A percentile compares a stretch with the other conserved stretches of the same genome.
These are phyloP conservation scores for Chalara sp. DNA, from an alignment of 2,329 filamentous ascomycete genomes.

Conservation along the genomic window DNA sequence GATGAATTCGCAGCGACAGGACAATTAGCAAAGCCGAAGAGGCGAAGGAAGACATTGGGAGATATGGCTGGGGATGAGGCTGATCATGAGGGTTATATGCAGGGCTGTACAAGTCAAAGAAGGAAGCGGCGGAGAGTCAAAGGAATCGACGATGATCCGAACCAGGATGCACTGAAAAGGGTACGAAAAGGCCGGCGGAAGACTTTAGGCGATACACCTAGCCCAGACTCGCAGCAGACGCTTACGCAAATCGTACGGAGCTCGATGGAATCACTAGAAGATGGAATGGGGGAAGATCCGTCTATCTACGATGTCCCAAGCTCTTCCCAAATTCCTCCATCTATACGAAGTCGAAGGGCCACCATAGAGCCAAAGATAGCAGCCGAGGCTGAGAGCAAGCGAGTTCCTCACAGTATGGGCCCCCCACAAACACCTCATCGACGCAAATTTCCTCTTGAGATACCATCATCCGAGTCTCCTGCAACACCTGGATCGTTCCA, in stretches of 20 bases:
- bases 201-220: constrained; percentile 14
- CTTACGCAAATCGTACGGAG: constrained; percentile 24
- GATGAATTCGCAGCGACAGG: neutral
- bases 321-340: constrained; percentile 13
- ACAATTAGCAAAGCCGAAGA: neutral
- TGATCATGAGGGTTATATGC: constrained; percentile 6
- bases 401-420: constrained; percentile 9
- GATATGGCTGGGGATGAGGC: constrained; percentile 1
- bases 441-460: constrained; percentile 14
- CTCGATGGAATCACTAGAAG: constrained; percentile 2
- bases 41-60: neutral
- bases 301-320: constrained; percentile 16
- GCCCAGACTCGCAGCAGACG: constrained; percentile 16
- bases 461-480: constrained; percentile 28
- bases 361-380: constrained; percentile 1
- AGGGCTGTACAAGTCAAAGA: constrained; percentile 8
- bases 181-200: constrained; percentile 15
- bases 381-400: neutral
- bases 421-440: constrained; percentile 21
- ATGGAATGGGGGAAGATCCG: constrained; percentile 6
- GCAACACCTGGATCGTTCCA: constrained; percentile 21
- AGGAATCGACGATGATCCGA: constrained; percentile 17
- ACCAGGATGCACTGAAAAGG: neutral
- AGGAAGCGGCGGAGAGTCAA: constrained; percentile 11
- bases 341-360: constrained; percentile 1